phyloP scores from a whole-genome alignment of 2,329 filamentous ascomycete genomes.

The Arthroderma sp. region DNA sequence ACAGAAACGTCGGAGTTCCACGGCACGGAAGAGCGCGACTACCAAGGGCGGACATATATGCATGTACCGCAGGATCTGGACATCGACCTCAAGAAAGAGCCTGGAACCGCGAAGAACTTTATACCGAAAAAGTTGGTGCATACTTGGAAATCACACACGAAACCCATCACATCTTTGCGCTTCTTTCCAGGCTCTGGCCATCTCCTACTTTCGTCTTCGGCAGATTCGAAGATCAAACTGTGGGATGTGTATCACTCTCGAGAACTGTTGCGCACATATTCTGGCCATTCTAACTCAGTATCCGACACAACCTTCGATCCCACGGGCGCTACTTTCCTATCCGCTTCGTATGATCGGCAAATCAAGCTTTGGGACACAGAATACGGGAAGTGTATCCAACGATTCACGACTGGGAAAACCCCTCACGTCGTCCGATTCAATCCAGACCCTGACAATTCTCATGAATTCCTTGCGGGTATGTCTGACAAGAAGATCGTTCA shows the following conservation, averaged over 20 bases:
- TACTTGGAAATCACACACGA: slow-evolving; percentile 74
- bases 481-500: slow-evolving; percentile 98
- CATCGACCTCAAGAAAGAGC: slow-evolving; percentile 70
- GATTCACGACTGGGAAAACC: slow-evolving; percentile 87
- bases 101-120: slow-evolving; percentile 71
- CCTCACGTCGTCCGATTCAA: slow-evolving; percentile 94
- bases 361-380: slow-evolving; percentile 99
- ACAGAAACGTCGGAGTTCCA: slow-evolving; percentile 81
- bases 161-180: slow-evolving; percentile 74
- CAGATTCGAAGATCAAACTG: slow-evolving; percentile 81
- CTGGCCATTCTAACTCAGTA: slow-evolving; percentile 77
- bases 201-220: slow-evolving; percentile 74
- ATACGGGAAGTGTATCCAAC: slow-evolving; percentile 73
- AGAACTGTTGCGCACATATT: slow-evolving; percentile 81
- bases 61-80: slow-evolving; percentile 87
- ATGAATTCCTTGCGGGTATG: slow-evolving; percentile 94
- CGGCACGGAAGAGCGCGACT: slow-evolving; percentile 72
- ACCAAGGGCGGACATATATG: slow-evolving; percentile 95
- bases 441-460: slow-evolving; percentile 59
- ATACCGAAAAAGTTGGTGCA: slow-evolving; percentile 90
- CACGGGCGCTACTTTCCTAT: slow-evolving; percentile 73
- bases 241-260: slow-evolving; percentile 89
- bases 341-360: slow-evolving; percentile 82
- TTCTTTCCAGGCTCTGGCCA: slow-evolving; percentile 87
- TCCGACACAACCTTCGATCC: slow-evolving; percentile 82